These are phyloP conservation scores for Ceratocystiopsis sp. DNA, from an alignment of 2,329 filamentous ascomycete species.

Conservation along the genomic window DNA sequence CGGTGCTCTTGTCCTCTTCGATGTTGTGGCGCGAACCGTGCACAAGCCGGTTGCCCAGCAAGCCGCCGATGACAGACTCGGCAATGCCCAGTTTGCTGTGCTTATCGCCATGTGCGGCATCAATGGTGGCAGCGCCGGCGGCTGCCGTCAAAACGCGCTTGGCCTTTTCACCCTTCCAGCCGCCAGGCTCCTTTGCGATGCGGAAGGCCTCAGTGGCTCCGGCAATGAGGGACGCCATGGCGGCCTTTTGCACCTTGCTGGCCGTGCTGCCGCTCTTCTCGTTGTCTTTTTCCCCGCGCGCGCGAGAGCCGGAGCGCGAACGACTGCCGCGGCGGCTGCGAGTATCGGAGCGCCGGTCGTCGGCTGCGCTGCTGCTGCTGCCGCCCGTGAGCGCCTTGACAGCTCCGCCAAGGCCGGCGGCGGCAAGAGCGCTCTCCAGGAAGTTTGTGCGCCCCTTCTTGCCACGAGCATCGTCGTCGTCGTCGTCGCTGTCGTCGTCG, in stretches of 20 bases:
- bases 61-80: constrained; percentile 75
- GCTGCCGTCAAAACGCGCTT: constrained; percentile 84
- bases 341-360: constrained; percentile 20
- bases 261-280: constrained; percentile 25
- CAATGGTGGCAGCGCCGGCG: constrained; percentile 68
- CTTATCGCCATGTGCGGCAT: constrained; percentile 54
- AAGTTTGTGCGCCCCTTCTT: constrained; percentile 48
- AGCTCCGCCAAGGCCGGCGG: constrained; percentile 43
- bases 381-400: constrained; percentile 41
- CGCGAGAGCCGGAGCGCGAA: not conserved
- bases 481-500: constrained; percentile 41
- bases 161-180: constrained; percentile 82
- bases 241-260: constrained; percentile 63
- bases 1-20: constrained; percentile 39
- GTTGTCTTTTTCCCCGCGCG: no score
- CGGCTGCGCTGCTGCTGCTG: constrained; percentile 15
- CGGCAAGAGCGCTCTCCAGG: constrained; percentile 43
- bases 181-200: constrained; percentile 71
- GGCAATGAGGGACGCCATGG: constrained; percentile 77
- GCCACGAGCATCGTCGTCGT: constrained; percentile 31
- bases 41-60: constrained; percentile 70
- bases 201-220: constrained; percentile 87
- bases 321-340: constrained; percentile 27
- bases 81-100: constrained; percentile 72
- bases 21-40: constrained; percentile 59